Evolutionary conservation across 805 yeast genomes (phyloP).

Genomic region (Myxozyma lipomycoides): DNA sequence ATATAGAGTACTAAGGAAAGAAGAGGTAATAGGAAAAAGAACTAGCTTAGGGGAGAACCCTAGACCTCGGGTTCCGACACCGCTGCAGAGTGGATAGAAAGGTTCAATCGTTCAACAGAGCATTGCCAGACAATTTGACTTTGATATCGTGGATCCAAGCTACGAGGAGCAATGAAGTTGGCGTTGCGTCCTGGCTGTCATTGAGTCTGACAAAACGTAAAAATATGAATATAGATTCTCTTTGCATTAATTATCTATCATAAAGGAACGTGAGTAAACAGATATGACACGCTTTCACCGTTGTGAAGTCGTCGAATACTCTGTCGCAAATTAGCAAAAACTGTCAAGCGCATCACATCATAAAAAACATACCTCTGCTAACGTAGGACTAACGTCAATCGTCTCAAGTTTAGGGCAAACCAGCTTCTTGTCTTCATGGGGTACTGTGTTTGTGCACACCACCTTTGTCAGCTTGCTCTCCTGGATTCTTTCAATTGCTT

Average conservation of each 20-base stretch:
- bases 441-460: slow-evolving; percentile 91
- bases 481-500: slow-evolving; percentile 70
- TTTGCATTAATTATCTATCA: slow-evolving; percentile 11
- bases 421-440: slow-evolving; percentile 60
- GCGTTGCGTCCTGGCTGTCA: too few species aligned
- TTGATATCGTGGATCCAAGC: too few species aligned
- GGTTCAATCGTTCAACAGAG: too few species aligned
- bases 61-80: too few species aligned
- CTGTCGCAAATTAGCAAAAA: neutral
- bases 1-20: too few species aligned
- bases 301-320: slow-evolving; percentile 83
- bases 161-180: too few species aligned
- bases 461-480: slow-evolving; percentile 63
- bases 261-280: slow-evolving; percentile 66
- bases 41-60: too few species aligned
- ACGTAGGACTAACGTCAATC: slow-evolving; percentile 77
- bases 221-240: too few species aligned
- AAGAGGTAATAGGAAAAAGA: too few species aligned
- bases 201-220: too few species aligned
- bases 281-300: slow-evolving; percentile 89
- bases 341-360: neutral
- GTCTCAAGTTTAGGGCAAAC: slow-evolving; percentile 67
- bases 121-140: too few species aligned
- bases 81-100: too few species aligned
- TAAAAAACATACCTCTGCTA: slow-evolving; percentile 67